Evolutionary conservation across 192 early-diverging fungal genomes (phyloP), one percentile per base, ranked within the genome.

Genomic region (Umbelopsis sp.): DNA sequence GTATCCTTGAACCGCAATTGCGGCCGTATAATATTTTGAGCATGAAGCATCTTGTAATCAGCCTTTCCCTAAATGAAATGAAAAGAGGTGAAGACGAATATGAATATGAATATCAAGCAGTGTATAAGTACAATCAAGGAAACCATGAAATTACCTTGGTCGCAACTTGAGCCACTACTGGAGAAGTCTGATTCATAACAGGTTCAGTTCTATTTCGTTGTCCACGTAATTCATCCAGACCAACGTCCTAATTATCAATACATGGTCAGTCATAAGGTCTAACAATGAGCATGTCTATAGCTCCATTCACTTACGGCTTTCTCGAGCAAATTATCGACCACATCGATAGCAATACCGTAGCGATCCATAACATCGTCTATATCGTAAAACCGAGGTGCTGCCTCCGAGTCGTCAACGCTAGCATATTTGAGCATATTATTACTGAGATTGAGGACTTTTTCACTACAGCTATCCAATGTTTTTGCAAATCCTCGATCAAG

Each of bases 1-100:
- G 77, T 84, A 72, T 97, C 97, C 24, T 86, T 83, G 74, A 99
- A 99, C 20, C 77, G 77, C 41, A 96, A 72, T 81, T 99, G 98
- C 59, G 98, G 98, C 11, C 95, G 83, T 49, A 85, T 73, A 54
- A 97, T 89, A 71, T 90, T 89, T 24, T 84, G 81, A 12, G 91
- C 90, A 53, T 93, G 89, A 25, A 93, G 73, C 65, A 92, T 69
- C 32, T 80, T 81, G 65, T 86, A 82, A 7, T 88, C 83, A 5
- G 84, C 56, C 8, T 77, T 76, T 36, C 81, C 74, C 56, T 62
- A 17, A 8, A 45, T 17, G 70, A 68, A 80, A 68, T 45, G 67
- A 45, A 24, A 41, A 14, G 45, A 51, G 21, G 32, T 22, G 16
- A 56, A 56, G 38, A 41, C 38, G 12, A 41, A 3, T 3, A 5